Evolutionary conservation across 2,329 filamentous ascomycete species (phyloP), one percentile per base, ranked within the genome.

Genomic region (Xylariaceae sp.): DNA sequence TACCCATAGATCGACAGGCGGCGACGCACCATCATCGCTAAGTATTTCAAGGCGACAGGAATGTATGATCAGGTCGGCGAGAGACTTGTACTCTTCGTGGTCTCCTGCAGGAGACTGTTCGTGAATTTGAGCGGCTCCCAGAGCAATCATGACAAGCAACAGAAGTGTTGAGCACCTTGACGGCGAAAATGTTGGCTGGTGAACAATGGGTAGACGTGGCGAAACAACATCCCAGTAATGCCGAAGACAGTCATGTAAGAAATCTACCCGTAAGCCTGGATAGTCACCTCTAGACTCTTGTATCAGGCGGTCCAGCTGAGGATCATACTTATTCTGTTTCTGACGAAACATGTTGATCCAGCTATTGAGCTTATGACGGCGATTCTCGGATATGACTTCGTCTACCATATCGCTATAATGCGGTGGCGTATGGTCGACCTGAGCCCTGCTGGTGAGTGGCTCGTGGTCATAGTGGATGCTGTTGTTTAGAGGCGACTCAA

Each of bases 181-280:
- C 6, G 87, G 81, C 4, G 84, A 86, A 66, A 96, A 96, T 0
- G 90, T 95, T 1, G 90, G 88, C 60, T 89, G 87, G 64, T 96
- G 90, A 36, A 96, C 75, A 51, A 96, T 91, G 10, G 91, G 91
- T 47, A 96, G 73, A 55, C 95, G 89, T 7, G 88, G 85, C 54
- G 92, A 90, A 48, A 95, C 88, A 61, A 89, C 82, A 45, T 86
- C 81, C 90, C 90, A 96, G 68, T 89, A 96, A 40, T 89, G 89
- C n/a, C 82, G 80, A 53, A 92, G 80, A 62, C 91, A 95, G 12
- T 86, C 86, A 61, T 89, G 85, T 78, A 95, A 85, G 82, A 92
- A 91, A 43, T 87, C 83, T 44, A 90, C 68, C 63, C 82, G 89
- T 54, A 95, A 71, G 1, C 65, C 68, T 0, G 74, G 71, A 6